Evolutionary conservation across 1,284 basidiomycete genomes (phyloP).

Genomic region (Uromyces viciae-fabae): DNA sequence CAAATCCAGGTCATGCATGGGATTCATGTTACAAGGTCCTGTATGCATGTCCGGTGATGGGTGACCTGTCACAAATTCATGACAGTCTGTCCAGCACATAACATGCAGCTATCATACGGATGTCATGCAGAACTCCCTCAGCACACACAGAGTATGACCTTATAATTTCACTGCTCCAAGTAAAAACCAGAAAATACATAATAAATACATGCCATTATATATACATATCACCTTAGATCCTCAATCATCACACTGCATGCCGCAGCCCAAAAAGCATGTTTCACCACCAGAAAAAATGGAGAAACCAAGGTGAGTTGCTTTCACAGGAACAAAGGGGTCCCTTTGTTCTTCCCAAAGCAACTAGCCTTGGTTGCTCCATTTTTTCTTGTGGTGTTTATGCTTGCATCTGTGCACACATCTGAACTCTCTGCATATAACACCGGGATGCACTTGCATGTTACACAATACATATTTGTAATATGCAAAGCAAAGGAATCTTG

Average conservation of each 20-base stretch:
- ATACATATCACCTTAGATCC: neutral
- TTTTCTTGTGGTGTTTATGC: too few species aligned
- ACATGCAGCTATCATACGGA: neutral
- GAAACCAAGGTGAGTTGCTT: too few species aligned
- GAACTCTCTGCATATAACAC: too few species aligned
- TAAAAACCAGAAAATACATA: neutral
- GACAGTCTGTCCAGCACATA: neutral
- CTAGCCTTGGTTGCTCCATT: too few species aligned
- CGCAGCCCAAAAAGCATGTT: neutral
- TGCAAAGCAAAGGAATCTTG: too few species aligned
- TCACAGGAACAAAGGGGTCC: too few species aligned
- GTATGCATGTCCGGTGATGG: slow-evolving; percentile 3
- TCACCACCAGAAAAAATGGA: too few species aligned
- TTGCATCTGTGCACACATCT: too few species aligned
- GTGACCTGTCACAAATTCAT: slow-evolving; percentile 7
- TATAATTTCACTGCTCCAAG: neutral
- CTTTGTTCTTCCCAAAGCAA: too few species aligned
- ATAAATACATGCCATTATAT: neutral
- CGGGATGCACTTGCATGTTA: too few species aligned
- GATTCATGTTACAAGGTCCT: slow-evolving; percentile 10
- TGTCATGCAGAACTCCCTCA: neutral
- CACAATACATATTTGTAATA: too few species aligned
- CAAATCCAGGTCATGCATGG: slow-evolving; percentile 5
- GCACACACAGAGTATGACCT: neutral
- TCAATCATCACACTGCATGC: neutral